These are phyloP conservation scores for Nannizziopsis barbatae DNA, from an alignment of 2,329 filamentous ascomycete species.

Conservation along the genomic window DNA sequence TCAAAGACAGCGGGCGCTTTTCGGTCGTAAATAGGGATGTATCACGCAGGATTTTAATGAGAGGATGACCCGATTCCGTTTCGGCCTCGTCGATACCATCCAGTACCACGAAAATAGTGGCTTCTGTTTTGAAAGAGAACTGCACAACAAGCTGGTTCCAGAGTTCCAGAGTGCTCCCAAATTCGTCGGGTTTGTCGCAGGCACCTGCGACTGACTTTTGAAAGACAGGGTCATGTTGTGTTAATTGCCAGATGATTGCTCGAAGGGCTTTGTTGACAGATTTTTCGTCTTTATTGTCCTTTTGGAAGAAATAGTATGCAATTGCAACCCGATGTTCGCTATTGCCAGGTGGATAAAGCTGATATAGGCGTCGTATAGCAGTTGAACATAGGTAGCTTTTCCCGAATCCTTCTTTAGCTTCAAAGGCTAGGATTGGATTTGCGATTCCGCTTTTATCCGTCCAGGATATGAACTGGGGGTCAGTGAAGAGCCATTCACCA, in stretches of 20 bases:
- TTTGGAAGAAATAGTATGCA: slow-evolving; percentile 16
- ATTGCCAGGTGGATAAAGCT: slow-evolving; percentile 11
- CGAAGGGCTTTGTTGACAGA: slow-evolving; percentile 14
- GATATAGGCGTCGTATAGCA: slow-evolving; percentile 12
- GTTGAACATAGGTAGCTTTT: slow-evolving; percentile 15
- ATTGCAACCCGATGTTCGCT: slow-evolving; percentile 11
- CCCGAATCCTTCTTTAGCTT: slow-evolving; percentile 14
- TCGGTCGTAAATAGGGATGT: slow-evolving; percentile 10
- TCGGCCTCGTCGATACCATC: slow-evolving; percentile 40
- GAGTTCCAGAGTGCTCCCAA: slow-evolving; percentile 13
- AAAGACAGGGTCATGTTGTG: slow-evolving; percentile 13
- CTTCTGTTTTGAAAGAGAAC: slow-evolving; percentile 17
- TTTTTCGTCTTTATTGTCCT: slow-evolving; percentile 15
- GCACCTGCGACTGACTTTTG: slow-evolving; percentile 14
- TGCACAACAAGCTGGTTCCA: slow-evolving; percentile 15
- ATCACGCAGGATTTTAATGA: slow-evolving; percentile 18
- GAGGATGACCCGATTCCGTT: slow-evolving; percentile 17
- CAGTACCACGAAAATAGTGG: slow-evolving; percentile 35
- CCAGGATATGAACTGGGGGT: slow-evolving; percentile 14
- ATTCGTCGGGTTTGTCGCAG: slow-evolving; percentile 15
- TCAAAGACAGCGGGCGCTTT: slow-evolving; percentile 15
- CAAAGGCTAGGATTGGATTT: slow-evolving; percentile 12
- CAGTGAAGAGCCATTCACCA: slow-evolving; percentile 13
- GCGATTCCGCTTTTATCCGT: slow-evolving; percentile 2
- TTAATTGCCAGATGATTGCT: slow-evolving; percentile 14